Evolutionary conservation across 129 eudicot species (phyloP).

Genomic region (Tanacetum coccineum): DNA sequence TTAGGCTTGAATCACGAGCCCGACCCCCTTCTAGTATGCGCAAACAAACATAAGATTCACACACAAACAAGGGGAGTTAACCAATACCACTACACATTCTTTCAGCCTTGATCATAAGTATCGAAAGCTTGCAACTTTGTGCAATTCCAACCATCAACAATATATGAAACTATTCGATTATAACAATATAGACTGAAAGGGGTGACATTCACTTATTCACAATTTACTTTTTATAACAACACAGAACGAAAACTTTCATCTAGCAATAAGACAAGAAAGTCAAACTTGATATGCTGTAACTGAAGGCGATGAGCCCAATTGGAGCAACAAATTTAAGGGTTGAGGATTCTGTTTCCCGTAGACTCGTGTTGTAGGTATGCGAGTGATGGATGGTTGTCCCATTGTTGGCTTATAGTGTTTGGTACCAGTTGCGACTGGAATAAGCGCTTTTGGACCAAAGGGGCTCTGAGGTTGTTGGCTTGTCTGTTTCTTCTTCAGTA

Average conservation of each 20-base stretch:
- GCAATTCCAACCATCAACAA: conserved; percentile 6
- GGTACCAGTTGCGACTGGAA: conserved; percentile 32
- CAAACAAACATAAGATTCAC: not conserved
- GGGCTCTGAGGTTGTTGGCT: conserved; percentile 52
- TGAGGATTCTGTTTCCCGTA: conserved; percentile 26
- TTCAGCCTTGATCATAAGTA: conserved; percentile 8
- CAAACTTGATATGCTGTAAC: conserved; percentile 28
- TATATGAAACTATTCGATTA: not conserved
- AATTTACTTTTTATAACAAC: not conserved
- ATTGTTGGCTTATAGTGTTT: conserved; percentile 31
- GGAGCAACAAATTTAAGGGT: conserved; percentile 27
- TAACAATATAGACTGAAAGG: conserved; percentile 15
- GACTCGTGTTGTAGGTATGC: conserved; percentile 25
- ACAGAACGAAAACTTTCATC: too few relatives aligned
- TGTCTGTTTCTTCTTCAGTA: conserved; percentile 46
- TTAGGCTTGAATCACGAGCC: too few relatives aligned
- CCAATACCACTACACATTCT: not conserved
- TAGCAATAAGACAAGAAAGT: not conserved
- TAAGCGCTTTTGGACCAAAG: conserved; percentile 42
- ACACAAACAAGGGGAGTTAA: not conserved
- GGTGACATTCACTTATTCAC: conserved; percentile 10
- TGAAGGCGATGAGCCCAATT: conserved; percentile 68
- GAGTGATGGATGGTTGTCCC: conserved; percentile 24
- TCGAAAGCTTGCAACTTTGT: conserved; percentile 10
- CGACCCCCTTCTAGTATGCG: too few relatives aligned